These are phyloP conservation scores for Calonectria multiphialidica DNA, from an alignment of 2,329 filamentous ascomycete genomes.

Conservation along the genomic window DNA sequence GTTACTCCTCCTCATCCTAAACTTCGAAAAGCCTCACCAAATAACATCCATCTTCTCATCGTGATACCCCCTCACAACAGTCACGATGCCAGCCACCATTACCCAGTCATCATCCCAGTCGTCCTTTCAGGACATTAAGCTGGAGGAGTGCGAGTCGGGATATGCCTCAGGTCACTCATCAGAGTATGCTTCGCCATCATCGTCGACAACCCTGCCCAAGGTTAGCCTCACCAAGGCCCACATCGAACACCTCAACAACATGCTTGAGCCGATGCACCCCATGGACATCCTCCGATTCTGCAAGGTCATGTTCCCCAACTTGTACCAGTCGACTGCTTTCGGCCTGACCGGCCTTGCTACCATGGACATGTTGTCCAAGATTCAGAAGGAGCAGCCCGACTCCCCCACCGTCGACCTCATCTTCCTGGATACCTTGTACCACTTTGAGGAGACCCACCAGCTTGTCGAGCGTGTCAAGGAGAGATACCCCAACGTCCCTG, in stretches of 20 bases:
- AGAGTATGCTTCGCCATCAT: conserved; percentile 52
- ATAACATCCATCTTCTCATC: conserved; percentile 22
- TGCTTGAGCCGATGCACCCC: conserved; percentile 88
- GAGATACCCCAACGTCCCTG: conserved; percentile 81
- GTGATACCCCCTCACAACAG: conserved; percentile 31
- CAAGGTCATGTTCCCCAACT: conserved; percentile 88
- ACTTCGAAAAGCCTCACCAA: conserved; percentile 38
- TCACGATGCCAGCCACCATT: conserved; percentile 51
- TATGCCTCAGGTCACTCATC: conserved; percentile 73
- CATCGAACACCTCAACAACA: conserved; percentile 89
- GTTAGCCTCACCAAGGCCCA: conserved; percentile 90
- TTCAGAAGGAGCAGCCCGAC: conserved; percentile 72
- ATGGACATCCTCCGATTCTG: conserved; percentile 94
- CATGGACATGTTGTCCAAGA: conserved; percentile 86
- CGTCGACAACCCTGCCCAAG: conserved; percentile 69
- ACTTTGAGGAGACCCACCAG: conserved; percentile 82
- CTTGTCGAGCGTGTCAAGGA: conserved; percentile 80
- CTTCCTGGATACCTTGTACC: conserved; percentile 87
- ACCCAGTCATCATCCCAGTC: conserved; percentile 55
- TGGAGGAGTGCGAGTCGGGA: conserved; percentile 79
- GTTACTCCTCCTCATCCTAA: conserved; percentile 29
- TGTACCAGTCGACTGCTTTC: conserved; percentile 90
- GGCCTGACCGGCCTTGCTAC: conserved; percentile 85
- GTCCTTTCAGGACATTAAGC: conserved; percentile 55
- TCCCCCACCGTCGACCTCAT: conserved; percentile 74